Evolutionary conservation across 805 yeast species (phyloP).

Genomic region (Lipomyces starkeyi): DNA sequence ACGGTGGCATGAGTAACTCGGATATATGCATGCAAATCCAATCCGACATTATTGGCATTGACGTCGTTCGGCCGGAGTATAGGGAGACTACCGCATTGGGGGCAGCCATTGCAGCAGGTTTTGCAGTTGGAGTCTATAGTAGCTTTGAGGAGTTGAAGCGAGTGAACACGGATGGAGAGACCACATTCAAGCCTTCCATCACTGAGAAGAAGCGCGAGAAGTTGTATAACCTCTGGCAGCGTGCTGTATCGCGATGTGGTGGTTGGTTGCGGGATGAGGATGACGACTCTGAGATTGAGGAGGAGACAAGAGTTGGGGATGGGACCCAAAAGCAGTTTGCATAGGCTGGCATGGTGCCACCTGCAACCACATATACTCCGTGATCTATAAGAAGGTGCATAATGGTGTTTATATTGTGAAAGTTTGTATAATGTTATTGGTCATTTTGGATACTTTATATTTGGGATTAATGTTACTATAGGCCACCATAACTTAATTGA

Average conservation of each 20-base stretch:
- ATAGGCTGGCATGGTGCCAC: neutral
- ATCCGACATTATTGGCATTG: conserved; percentile 87
- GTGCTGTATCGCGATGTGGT: conserved; percentile 77
- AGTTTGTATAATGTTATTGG: neutral
- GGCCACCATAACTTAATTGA: neutral
- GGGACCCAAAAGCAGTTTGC: conserved; percentile 3
- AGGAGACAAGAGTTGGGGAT: conserved; percentile 28
- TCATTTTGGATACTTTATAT: neutral
- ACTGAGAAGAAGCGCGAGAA: conserved; percentile 60
- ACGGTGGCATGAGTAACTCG: conserved; percentile 94
- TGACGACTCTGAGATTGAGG: conserved; percentile 21
- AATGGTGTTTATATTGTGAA: neutral
- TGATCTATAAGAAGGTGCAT: neutral
- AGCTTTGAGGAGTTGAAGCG: conserved; percentile 68
- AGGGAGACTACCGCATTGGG: conserved; percentile 95
- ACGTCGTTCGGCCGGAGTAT: conserved; percentile 78
- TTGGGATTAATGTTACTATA: neutral
- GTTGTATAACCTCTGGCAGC: conserved; percentile 79
- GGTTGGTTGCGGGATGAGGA: conserved; percentile 66
- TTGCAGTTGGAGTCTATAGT: conserved; percentile 74
- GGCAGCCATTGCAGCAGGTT: conserved; percentile 94
- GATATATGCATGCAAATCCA: conserved; percentile 93
- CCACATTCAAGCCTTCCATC: conserved; percentile 40
- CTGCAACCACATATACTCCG: neutral
- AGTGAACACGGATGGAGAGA: conserved; percentile 42